Percentiles rank a stretch among this genome's conserved stretches.
These are phyloP conservation scores for Infundibulicybe gibba DNA, from an alignment of 768 basidiomycete genomes.

Conservation along the genomic window DNA sequence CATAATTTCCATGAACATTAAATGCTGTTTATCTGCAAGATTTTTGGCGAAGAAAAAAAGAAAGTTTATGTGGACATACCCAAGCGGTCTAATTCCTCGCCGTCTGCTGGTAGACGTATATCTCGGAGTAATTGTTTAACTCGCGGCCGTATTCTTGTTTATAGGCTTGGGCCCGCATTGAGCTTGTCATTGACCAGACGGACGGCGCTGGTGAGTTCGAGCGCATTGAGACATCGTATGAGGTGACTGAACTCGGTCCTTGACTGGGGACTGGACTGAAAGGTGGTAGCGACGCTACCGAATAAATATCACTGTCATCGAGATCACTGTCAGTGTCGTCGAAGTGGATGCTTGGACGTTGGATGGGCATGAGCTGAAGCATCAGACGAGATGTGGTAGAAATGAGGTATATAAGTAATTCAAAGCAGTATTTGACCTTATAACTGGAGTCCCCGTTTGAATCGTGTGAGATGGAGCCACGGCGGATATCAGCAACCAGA, in stretches of 20 bases:
- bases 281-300: constrained; percentile 35
- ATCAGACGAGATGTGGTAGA: neutral
- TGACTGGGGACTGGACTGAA: constrained; percentile 33
- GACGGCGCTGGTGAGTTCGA: constrained; percentile 67
- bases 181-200: constrained; percentile 64
- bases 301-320: constrained; percentile 43
- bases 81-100: constrained; percentile 69
- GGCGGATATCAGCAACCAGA: too few species aligned
- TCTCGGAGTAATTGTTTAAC: constrained; percentile 75
- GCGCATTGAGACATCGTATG: constrained; percentile 56
- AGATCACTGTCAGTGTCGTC: constrained; percentile 32
- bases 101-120: constrained; percentile 79
- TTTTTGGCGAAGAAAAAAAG: constrained; percentile 2
- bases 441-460: too few species aligned
- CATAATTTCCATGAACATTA: constrained; percentile 59
- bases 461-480: too few species aligned
- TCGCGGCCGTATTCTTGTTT: constrained; percentile 65
- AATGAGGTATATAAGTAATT: too few species aligned
- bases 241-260: constrained; percentile 48
- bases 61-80: constrained; percentile 33
- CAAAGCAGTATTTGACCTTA: too few species aligned
- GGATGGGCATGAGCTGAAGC: constrained; percentile 3
- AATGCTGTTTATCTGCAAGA: constrained; percentile 60
- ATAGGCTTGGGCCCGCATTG: constrained; percentile 54
- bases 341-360: constrained; percentile 1